Evolutionary conservation across 164 flowering plant genomes (phyloP).

Genomic region (Buxus sempervirens): DNA sequence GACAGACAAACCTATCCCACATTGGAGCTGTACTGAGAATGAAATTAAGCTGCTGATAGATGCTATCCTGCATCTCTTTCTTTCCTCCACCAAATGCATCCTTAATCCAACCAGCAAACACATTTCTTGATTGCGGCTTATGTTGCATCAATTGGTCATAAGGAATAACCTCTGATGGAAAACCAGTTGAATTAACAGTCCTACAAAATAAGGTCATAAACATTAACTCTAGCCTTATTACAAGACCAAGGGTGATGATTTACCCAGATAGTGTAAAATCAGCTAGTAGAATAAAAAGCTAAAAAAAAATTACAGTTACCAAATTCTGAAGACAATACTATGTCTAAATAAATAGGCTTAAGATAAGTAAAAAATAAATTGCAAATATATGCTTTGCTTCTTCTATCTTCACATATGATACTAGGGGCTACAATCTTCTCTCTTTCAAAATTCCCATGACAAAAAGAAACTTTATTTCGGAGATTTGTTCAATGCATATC

Average conservation of each 20-base stretch:
- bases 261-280: neutral
- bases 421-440: neutral
- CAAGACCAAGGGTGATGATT: neutral
- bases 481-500: too few relatives aligned
- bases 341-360: neutral
- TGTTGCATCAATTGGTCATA: conserved; percentile 64
- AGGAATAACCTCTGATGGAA: conserved; percentile 77
- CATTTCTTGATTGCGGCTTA: conserved; percentile 53
- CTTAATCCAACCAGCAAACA: conserved; percentile 80
- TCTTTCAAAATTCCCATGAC: too few relatives aligned
- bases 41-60: conserved; percentile 54
- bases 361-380: neutral
- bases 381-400: neutral
- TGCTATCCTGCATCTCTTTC: conserved; percentile 70
- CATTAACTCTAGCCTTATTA: neutral
- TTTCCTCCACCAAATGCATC: conserved; percentile 67
- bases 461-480: too few relatives aligned
- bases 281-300: too few relatives aligned
- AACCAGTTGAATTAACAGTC: conserved; percentile 31
- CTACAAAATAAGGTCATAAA: conserved; percentile 33
- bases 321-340: neutral
- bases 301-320: too few relatives aligned
- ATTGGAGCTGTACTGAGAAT: conserved; percentile 76
- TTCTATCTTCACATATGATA: neutral
- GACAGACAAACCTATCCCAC: conserved; percentile 80